Conservation (phyloP, 176 grass and related monocot species). For the Thinopyrum elongatum region DNA sequence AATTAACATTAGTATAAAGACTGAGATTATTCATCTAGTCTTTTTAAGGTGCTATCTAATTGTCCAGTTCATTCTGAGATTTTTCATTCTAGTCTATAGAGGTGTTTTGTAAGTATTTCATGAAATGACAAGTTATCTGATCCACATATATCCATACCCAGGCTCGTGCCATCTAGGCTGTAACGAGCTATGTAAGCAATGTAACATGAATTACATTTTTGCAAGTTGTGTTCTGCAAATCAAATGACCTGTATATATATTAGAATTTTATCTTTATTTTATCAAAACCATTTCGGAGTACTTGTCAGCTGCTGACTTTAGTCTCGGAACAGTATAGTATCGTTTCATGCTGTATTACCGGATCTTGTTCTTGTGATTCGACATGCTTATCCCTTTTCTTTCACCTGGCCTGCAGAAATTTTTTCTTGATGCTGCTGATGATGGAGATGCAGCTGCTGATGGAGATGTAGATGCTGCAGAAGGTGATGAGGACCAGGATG, state of each 20-base stretch:
- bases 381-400: background rate
- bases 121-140: background rate
- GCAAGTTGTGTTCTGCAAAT: background rate
- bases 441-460: constrained; percentile 48
- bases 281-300: background rate
- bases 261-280: background rate
- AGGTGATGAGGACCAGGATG: constrained; percentile 34
- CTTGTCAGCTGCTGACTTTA: background rate
- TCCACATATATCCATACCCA: background rate
- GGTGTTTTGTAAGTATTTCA: background rate
- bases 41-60: background rate
- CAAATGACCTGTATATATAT: background rate
- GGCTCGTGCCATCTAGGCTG: background rate
- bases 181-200: background rate
- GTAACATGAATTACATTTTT: background rate
- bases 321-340: background rate
- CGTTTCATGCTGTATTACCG: background rate
- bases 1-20: background rate
- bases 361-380: background rate
- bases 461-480: constrained; percentile 48
- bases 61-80: background rate
- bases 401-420: constrained; percentile 62
- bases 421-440: constrained; percentile 92
- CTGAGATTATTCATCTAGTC: background rate
- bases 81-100: background rate